phyloP scores from a whole-genome alignment of 2,329 filamentous ascomycete genomes.

The Fusarium sp. region DNA sequence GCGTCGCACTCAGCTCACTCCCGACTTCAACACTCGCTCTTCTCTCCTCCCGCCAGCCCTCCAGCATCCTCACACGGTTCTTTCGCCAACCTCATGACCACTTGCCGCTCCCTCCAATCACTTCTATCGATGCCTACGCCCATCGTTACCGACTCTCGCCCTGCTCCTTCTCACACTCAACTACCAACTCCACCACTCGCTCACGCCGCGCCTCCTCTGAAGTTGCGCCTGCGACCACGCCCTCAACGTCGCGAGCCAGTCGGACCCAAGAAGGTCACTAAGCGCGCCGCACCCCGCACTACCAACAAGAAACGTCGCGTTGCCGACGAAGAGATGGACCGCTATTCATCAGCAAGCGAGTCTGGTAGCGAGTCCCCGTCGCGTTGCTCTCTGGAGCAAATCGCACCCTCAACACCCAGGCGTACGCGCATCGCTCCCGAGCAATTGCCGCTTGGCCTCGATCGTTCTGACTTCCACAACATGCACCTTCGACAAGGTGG shows the following conservation, averaged over 20 bases:
- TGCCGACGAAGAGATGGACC: slow-evolving; percentile 59
- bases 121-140: slow-evolving; percentile 60
- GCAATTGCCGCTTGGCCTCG: slow-evolving; percentile 68
- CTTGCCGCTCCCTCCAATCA: slow-evolving; percentile 70
- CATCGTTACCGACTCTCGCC: slow-evolving; percentile 52
- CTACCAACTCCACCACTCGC: slow-evolving; percentile 67
- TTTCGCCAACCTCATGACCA: slow-evolving; percentile 66
- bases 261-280: slow-evolving; percentile 61
- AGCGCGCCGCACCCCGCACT: slow-evolving; percentile 61
- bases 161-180: slow-evolving; percentile 47
- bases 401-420: slow-evolving; percentile 66
- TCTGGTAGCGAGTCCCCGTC: slow-evolving; percentile 47
- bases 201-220: slow-evolving; percentile 62
- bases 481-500: slow-evolving; percentile 46
- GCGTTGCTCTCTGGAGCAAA: slow-evolving; percentile 30
- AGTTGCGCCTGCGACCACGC: slow-evolving; percentile 66
- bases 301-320: slow-evolving; percentile 65
- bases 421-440: slow-evolving; percentile 70
- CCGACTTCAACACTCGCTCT: slow-evolving; percentile 63
- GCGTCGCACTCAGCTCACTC: slow-evolving; percentile 58
- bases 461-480: slow-evolving; percentile 67
- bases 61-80: slow-evolving; percentile 58
- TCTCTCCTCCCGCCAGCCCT: slow-evolving; percentile 69
- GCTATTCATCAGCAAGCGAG: slow-evolving; percentile 54
- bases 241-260: slow-evolving; percentile 48